Base-by-base conservation (phyloP, 306 rosid species). In the Prunus mongolica region DNA sequence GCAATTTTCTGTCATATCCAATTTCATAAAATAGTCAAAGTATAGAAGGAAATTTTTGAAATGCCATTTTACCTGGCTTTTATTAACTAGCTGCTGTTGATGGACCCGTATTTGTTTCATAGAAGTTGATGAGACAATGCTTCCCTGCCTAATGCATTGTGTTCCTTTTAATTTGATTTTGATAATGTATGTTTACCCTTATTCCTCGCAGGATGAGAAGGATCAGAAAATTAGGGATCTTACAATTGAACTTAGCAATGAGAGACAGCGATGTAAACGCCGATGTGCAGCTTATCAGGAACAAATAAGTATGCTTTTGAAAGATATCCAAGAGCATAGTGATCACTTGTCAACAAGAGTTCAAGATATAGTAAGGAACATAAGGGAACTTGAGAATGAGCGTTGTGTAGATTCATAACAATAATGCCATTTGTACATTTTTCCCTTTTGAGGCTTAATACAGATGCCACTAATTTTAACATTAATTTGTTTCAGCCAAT, bases 271-370 rank as follows among this genome's bases (percentile, higher is more conserved):
- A 19, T 72, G 82, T 19, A 79, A 45, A n/a, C 72, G 66, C 44
- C 44, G 44, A 38, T 38, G 44, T 38, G 44, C 44, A 6, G 69
- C 77, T 3, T 70, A 69, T 66, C 62, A 50, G 13, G 67, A 45
- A 19, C 76, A 69, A 49, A 8, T 69, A 20, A 38, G 44, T 38
- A 38, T 38, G 44, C 44, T 38, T 38, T 38, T 38, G 44, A 38
- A 52, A 15, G 79, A 66, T 32, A 30, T 75, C 38, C 25, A 75
- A 65, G 44, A 38, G 1, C 62, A 75, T 49, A 71, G 49, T 54
- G 83, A 72, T 49, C 74, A 73, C 54, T 66, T 79, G 69, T 73
- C 83, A 32, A 74, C 68, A 73, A 74, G 34, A 67, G 83, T 74
- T 49, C 25, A 74, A 60, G 75, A 67, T 34, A 80, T 74, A 46